Conservation (phyloP, 306 rosid genomes). For the Ochetophila trinervis region DNA sequence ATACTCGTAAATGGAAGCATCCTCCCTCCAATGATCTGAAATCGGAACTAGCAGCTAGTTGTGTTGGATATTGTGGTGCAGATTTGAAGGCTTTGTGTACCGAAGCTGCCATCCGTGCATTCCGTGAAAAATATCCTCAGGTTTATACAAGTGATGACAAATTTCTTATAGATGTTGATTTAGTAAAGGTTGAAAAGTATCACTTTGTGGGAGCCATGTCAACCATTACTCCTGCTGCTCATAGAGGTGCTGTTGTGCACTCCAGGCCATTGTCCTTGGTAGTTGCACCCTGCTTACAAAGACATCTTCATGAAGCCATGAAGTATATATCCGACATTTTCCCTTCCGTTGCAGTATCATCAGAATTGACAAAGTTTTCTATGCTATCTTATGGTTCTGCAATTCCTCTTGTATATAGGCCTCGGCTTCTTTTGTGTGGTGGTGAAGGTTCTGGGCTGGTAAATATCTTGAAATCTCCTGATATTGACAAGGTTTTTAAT, state of each 20-base stretch:
- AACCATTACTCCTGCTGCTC: constrained; percentile 97
- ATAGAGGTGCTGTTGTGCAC: constrained; percentile 88
- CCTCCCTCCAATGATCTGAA: constrained; percentile 81
- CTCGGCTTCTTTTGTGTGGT: constrained; percentile 88
- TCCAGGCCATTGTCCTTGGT: constrained; percentile 91
- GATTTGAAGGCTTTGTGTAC: constrained; percentile 97
- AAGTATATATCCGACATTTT: constrained; percentile 65
- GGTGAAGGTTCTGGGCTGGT: constrained; percentile 97
- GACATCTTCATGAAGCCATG: constrained; percentile 74
- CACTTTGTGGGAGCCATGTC: constrained; percentile 97
- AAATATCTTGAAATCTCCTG: constrained; percentile 51
- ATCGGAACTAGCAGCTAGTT: constrained; percentile 88
- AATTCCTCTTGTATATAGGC: constrained; percentile 89
- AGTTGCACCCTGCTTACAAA: constrained; percentile 79
- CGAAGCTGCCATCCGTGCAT: constrained; percentile 97
- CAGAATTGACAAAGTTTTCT: constrained; percentile 78
- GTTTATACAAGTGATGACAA: constrained; percentile 95
- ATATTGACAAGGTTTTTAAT: constrained; percentile 20
- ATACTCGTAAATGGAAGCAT: constrained; percentile 93
- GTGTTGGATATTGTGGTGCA: constrained; percentile 99
- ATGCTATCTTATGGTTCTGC: constrained; percentile 91
- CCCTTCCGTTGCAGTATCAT: constrained; percentile 52
- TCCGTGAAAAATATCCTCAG: constrained; percentile 94
- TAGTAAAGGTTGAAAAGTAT: constrained; percentile 79
- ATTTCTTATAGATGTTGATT: constrained; percentile 88